These are phyloP conservation scores for Ceratobasidium sp. DNA, from an alignment of 1,284 basidiomycete genomes.

Conservation along the genomic window DNA sequence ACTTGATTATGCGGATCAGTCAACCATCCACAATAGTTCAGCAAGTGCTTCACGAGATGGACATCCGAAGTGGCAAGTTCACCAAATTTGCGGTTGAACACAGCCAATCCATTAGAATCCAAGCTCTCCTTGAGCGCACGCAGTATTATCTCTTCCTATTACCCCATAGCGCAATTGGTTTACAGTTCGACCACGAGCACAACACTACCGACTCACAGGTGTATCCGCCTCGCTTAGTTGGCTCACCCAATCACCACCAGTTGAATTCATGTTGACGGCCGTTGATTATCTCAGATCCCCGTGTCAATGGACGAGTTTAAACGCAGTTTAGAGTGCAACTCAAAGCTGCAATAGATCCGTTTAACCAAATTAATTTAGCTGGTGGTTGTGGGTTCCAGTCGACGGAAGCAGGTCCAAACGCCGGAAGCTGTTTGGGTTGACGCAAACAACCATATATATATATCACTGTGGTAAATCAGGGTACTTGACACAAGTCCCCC, in stretches of 20 bases:
- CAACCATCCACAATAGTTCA: background rate
- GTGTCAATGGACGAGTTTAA: too few species aligned
- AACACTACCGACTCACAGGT: background rate
- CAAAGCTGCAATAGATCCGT: too few species aligned
- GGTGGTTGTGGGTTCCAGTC: background rate
- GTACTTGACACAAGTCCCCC: too few species aligned
- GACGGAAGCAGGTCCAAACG: background rate
- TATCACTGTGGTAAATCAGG: too few species aligned
- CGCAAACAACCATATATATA: slow-evolving; percentile 13
- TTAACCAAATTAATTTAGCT: too few species aligned
- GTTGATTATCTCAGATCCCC: too few species aligned
- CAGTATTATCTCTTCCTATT: background rate
- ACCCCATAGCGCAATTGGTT: background rate
- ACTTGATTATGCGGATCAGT: slow-evolving; percentile 1
- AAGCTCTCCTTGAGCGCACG: slow-evolving; percentile 20
- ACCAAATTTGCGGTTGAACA: background rate
- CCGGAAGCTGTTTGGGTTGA: background rate
- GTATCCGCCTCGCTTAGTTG: background rate
- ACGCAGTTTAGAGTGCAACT: too few species aligned
- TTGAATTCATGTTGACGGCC: too few species aligned
- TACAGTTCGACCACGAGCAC: background rate
- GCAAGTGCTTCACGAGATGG: background rate
- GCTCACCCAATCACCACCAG: slow-evolving; percentile 6
- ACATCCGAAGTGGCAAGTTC: background rate
- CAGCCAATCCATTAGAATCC: background rate